These are phyloP conservation scores for Collybia nuda DNA, from an alignment of 768 basidiomycete species.

Conservation along the genomic window DNA sequence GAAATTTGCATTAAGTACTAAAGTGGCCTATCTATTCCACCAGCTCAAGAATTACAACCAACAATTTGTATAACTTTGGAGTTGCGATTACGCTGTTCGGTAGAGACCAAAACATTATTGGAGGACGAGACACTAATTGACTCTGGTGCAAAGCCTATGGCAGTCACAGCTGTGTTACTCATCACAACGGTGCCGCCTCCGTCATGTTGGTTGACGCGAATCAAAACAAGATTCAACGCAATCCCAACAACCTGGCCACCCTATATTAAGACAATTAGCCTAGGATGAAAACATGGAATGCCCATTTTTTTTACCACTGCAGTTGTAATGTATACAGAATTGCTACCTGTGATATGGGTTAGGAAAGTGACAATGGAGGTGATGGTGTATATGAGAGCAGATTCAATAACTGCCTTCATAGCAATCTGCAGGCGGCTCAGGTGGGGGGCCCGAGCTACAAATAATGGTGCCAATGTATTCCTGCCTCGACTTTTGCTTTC, in stretches of 20 bases:
- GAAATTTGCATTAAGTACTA: too few species aligned
- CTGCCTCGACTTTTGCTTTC: neutral
- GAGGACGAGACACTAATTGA: too few species aligned
- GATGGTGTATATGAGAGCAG: neutral
- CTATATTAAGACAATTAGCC: neutral
- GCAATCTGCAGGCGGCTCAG: neutral
- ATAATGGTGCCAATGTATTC: neutral
- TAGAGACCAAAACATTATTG: too few species aligned
- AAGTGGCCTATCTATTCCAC: too few species aligned
- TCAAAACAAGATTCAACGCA: slow-evolving; percentile 1
- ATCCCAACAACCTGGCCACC: neutral
- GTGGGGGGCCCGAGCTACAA: neutral
- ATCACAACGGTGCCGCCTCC: too few species aligned
- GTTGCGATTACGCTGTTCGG: too few species aligned
- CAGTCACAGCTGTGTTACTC: too few species aligned
- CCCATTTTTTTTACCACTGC: neutral
- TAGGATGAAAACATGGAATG: neutral
- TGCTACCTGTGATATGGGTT: neutral
- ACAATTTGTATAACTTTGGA: too few species aligned
- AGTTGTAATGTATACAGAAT: neutral
- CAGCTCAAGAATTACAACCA: too few species aligned
- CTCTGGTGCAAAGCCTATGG: too few species aligned
- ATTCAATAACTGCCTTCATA: neutral
- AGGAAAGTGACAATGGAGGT: neutral
- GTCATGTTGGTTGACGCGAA: neutral